Conservation (phyloP, 2,329 filamentous ascomycete species). For the Exophiala mesophila region DNA sequence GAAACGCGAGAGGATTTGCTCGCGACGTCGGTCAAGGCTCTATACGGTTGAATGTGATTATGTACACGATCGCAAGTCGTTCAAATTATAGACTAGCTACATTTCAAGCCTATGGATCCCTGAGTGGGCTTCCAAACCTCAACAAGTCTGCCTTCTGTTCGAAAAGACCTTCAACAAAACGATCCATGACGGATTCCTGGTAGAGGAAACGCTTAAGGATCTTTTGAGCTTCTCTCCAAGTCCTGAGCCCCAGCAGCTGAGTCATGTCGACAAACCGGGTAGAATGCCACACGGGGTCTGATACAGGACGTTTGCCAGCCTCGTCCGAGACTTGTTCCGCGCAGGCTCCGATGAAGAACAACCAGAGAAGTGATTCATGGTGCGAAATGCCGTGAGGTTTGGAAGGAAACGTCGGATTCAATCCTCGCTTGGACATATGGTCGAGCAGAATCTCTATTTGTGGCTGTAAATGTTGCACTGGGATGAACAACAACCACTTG, state of each 20-base stretch:
- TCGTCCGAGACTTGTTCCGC: conserved; percentile 14
- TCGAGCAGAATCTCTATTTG: conserved; percentile 10
- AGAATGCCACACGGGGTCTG: conserved; percentile 9
- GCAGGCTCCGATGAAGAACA: conserved; percentile 17
- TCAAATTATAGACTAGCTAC: no score
- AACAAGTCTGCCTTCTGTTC: neutral
- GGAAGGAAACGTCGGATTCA: neutral
- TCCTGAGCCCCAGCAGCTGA: conserved; percentile 6
- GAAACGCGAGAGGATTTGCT: no score
- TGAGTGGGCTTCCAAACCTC: neutral
- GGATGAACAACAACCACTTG: conserved; percentile 11
- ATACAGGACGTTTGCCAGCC: conserved; percentile 10
- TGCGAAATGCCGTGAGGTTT: conserved; percentile 5
- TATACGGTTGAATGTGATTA: no score
- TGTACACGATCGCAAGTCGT: no score
- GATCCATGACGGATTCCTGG: conserved; percentile 9
- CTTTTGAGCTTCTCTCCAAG: conserved; percentile 11
- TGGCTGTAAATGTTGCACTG: conserved; percentile 10
- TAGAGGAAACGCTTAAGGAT: conserved; percentile 10
- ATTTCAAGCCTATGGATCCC: neutral
- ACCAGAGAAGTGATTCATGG: conserved; percentile 10
- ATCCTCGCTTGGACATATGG: conserved; percentile 8
- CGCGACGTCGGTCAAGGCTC: no score
- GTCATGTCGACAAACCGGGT: conserved; percentile 10
- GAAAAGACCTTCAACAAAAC: conserved; percentile 13